These are phyloP conservation scores for Trichoderma cornu-damae DNA, from an alignment of 2,329 filamentous ascomycete species.

Conservation along the genomic window DNA sequence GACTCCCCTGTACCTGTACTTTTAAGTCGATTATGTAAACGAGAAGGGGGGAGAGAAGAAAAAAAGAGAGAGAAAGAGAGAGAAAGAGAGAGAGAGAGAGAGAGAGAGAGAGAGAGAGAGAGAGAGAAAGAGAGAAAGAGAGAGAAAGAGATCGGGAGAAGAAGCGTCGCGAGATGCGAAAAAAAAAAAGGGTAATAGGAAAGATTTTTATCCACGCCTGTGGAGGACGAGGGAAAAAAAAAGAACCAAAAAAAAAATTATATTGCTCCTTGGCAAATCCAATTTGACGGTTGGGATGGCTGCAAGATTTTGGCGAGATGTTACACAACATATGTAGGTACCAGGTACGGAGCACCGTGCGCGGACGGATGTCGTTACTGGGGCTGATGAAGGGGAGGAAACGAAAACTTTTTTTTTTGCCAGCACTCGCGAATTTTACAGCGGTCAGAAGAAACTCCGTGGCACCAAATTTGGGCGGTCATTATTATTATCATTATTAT, in stretches of 20 bases:
- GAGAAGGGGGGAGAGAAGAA: too few species aligned
- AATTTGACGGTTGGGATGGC: constrained; percentile 9
- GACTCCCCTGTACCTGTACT: constrained; percentile 1
- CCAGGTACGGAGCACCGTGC: constrained; percentile 1
- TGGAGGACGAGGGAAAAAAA: not conserved
- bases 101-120: not conserved
- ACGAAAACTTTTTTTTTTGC: too few species aligned
- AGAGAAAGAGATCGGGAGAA: not conserved
- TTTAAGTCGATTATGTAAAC: constrained; percentile 22
- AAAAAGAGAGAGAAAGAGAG: not conserved
- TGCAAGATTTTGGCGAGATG: constrained; percentile 15
- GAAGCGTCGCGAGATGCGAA: not conserved
- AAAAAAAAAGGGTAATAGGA: not conserved
- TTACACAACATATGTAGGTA: not conserved
- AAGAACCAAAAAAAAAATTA: constrained; percentile 9
- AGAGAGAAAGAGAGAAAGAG: not conserved
- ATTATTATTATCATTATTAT: too few species aligned
- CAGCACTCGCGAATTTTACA: not conserved
- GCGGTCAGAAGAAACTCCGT: constrained; percentile 17
- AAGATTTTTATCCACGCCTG: not conserved
- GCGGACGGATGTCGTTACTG: constrained; percentile 6
- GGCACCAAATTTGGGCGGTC: too few species aligned
- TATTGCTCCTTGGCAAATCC: constrained; percentile 1
- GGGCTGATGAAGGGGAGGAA: too few species aligned
- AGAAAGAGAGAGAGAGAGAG: not conserved